Evolutionary conservation across 768 basidiomycete genomes (phyloP).

Genomic region (Chlorophyllum brunneum): DNA sequence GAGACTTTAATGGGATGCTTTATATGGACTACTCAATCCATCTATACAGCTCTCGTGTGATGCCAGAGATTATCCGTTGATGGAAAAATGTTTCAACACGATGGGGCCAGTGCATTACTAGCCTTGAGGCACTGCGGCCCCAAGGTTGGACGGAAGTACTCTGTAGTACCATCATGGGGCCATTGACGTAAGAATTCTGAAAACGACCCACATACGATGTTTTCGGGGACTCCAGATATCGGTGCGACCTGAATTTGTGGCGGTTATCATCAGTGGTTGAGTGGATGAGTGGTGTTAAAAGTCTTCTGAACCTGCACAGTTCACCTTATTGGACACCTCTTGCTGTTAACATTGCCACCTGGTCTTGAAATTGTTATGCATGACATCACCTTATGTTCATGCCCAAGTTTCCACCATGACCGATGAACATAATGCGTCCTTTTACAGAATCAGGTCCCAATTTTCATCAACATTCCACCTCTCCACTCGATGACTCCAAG

Average conservation of each 20-base stretch:
- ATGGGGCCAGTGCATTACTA: too few species aligned
- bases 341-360: not conserved
- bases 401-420: too few species aligned
- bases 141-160: not conserved
- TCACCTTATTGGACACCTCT: too few species aligned
- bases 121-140: not conserved
- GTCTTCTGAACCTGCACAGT: too few species aligned
- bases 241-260: not conserved
- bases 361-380: not conserved
- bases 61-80: not conserved
- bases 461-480: not conserved
- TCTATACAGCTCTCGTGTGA: not conserved
- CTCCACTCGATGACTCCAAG: not conserved
- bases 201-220: not conserved
- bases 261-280: too few species aligned
- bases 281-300: too few species aligned
- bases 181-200: slow-evolving; percentile 1
- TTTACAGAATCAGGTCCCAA: not conserved
- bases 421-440: too few species aligned
- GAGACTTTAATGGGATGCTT: not conserved
- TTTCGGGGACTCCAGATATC: not conserved
- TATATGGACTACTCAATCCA: not conserved
- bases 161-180: not conserved
- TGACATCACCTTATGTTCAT: not conserved
- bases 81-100: not conserved